Base-by-base conservation (phyloP, 208 protist species). In the Acanthamoeba comandoni region DNA sequence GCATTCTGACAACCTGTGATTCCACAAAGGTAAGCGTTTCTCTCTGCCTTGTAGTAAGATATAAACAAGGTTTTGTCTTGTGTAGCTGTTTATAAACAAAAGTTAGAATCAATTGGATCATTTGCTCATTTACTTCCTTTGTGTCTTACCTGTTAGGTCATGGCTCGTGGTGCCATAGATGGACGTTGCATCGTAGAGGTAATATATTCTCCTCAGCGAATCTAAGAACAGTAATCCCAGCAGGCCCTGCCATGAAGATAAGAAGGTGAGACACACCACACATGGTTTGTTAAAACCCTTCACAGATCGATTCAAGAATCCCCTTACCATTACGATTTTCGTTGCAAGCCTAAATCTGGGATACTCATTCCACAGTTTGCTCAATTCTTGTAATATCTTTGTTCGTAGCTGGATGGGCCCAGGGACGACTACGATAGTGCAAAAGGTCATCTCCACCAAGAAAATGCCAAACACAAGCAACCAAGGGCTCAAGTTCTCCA, bases 351-450 rank as follows among this genome's bases (percentile, higher is more conserved):
- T 39, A 51, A 80, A 80, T 39, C 70, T 39, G 39, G 70, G 70
- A 57, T 80, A 80, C 70, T 80, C 70, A 51, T 80, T 80, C 70
- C 70, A 80, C 49, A 80, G 70, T 51, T 80, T 80, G 70, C 49
- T 51, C 22, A 80, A 51, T 22, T 24, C 17, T 39, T 80, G 52
- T 24, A 80, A 29, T 39, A 80, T 60, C 22, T 80, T 8, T 51
- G 22, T 52, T 19, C 70, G 70, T 39, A 80, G 58, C 22, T 2
- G 8, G 70, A 80, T 0, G 7, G 70, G 70, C 2, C 70, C 70
- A 31, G 70, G 70, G n/a, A 80, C 70, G 39, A 80, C 48, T n/a
- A 80, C 58, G 70, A 22, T 7, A 4, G 70, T 80, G 70, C 70
- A 80, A 39, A 80, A 60, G 70, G 58, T 53, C 49, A 80, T 51